phyloP scores from a whole-genome alignment of 306 rosid species.

The Lathyrus tuberosus region DNA sequence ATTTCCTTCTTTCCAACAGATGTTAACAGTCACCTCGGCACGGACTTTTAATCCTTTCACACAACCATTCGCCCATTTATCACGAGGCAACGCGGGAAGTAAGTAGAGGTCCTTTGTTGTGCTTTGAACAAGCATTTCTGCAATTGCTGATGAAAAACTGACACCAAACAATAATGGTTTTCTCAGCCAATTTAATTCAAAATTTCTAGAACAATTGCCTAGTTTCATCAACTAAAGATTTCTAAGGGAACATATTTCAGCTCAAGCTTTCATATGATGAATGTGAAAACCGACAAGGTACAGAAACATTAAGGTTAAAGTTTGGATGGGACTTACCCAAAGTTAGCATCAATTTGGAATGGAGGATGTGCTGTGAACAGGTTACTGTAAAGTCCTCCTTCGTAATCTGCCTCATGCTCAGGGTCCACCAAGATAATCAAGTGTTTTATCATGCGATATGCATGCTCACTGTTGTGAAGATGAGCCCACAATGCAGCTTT shows the following conservation, averaged over 20 bases:
- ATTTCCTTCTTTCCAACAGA: conserved; percentile 81
- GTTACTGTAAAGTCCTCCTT: conserved; percentile 95
- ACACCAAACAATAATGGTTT: conserved; percentile 19
- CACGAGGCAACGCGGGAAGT: conserved; percentile 82
- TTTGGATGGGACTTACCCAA: conserved; percentile 63
- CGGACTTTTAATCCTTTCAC: conserved; percentile 85
- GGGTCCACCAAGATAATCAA: conserved; percentile 84
- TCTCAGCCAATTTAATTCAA: conserved; percentile 18
- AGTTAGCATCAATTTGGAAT: conserved; percentile 96
- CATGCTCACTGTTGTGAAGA: conserved; percentile 83
- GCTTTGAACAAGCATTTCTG: conserved; percentile 89
- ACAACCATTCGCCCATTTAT: conserved; percentile 81
- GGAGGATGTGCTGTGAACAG: conserved; percentile 92
- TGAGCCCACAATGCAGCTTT: conserved; percentile 84
- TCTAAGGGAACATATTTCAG: conserved; percentile 15
- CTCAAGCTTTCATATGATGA: conserved; percentile 21
- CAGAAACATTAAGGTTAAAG: conserved; percentile 19
- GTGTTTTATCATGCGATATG: conserved; percentile 88
- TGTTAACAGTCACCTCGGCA: conserved; percentile 70
- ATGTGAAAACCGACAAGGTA: conserved; percentile 23
- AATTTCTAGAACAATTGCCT: not conserved
- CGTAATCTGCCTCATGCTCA: conserved; percentile 64
- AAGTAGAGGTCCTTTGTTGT: conserved; percentile 67
- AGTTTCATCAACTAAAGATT: conserved; percentile 9
- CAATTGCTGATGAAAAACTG: conserved; percentile 71